Conservation (phyloP, 768 basidiomycete genomes). For the Tremella fuciformis region DNA sequence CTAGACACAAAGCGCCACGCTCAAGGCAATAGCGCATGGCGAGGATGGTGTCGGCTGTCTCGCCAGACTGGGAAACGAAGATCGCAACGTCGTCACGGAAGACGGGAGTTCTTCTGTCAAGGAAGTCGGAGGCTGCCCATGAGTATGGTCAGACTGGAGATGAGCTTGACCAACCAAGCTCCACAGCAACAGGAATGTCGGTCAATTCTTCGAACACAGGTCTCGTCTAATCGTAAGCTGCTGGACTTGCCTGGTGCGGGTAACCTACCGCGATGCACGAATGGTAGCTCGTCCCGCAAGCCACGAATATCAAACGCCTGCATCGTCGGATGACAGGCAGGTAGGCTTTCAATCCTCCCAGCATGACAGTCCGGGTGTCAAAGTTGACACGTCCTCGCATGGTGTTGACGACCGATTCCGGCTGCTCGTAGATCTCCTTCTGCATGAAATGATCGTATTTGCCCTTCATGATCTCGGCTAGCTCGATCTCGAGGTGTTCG, state of each 20-base stretch:
- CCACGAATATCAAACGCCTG: slow-evolving; percentile 89
- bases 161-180: slow-evolving; percentile 56
- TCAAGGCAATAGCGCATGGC: slow-evolving; percentile 95
- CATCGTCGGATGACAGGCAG: slow-evolving; percentile 93
- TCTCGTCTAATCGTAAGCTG: slow-evolving; percentile 59
- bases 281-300: slow-evolving; percentile 98
- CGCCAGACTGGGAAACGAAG: slow-evolving; percentile 95
- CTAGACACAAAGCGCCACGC: slow-evolving; percentile 90
- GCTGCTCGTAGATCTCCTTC: slow-evolving; percentile 98
- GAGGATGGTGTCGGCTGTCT: slow-evolving; percentile 97
- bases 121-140: slow-evolving; percentile 77
- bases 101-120: slow-evolving; percentile 98
- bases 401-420: slow-evolving; percentile 98
- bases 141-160: not conserved
- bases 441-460: slow-evolving; percentile 99
- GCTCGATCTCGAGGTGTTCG: slow-evolving; percentile 95
- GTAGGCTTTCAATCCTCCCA: slow-evolving; percentile 93
- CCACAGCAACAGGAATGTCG: slow-evolving; percentile 95
- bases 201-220: slow-evolving; percentile 98
- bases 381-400: slow-evolving; percentile 99
- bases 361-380: slow-evolving; percentile 81
- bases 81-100: slow-evolving; percentile 98
- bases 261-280: slow-evolving; percentile 72
- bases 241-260: not conserved
- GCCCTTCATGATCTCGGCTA: slow-evolving; percentile 99